Evolutionary conservation across 2,329 filamentous ascomycete species (phyloP), one percentile per base, ranked within the genome.

Genomic region (Botrytis squamosa): DNA sequence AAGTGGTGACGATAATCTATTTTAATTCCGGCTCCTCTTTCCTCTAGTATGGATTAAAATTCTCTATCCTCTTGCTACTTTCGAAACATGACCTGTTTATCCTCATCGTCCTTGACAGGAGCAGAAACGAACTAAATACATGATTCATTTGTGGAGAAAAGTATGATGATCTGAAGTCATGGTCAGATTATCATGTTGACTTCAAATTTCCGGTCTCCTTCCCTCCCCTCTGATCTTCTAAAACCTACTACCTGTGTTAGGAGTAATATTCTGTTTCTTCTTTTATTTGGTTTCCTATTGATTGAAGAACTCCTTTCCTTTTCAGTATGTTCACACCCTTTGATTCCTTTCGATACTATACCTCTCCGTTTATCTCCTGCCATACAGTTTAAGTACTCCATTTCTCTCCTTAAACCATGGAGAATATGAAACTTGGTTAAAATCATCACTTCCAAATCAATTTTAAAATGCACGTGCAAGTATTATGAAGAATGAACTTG

Each of bases 331-430:
- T 55, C 5, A 7, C 25, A n/a, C 5, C 12, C 3, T 3, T 25
- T 8, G 0, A 7, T 55, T n/a, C 12, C 12, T 7, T n/a, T 55
- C 12, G 12, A 3, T n/a, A n/a, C n/a, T 3, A 16, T n/a, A n/a
- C 25, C 7, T n/a, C 8, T 4, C 20, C 20, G 10, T 10, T 49
- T n/a, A 14, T n/a, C 10, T 52, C n/a, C 49, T n/a, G 1, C n/a
- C 25, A 12, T n/a, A n/a, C 6, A 52, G 1, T 5, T 12, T 1
- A 52, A 52, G 25, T 25, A 52, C 10, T 52, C 25, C 3, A 25
- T n/a, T 52, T 7, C 6, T 57, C 14, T 33, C 7, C n/a, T 29
- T 29, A 18, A 8, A 29, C 16, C 14, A 57, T 29, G n/a, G 52
- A 29, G 1, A 29, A 18, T 4, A 29, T 18, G 8, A 18, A 29